phyloP scores from a whole-genome alignment of 2,329 filamentous ascomycete species.

The Zasmidium cellare region DNA sequence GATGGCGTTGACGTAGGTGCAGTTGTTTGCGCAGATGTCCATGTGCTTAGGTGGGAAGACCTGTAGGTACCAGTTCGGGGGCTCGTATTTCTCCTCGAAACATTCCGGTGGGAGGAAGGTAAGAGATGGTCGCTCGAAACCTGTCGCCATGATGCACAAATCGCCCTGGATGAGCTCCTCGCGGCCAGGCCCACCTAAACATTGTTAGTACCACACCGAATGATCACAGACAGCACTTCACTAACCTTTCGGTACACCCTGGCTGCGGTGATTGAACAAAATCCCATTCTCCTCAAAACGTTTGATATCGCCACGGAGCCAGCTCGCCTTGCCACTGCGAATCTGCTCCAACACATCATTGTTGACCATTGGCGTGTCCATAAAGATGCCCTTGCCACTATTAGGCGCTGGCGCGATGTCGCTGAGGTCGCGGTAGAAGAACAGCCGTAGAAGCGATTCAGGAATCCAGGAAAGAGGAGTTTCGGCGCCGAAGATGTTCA shows the following conservation, averaged over 20 bases:
- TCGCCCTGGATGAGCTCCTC: conserved; percentile 69
- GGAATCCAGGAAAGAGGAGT: conserved; percentile 76
- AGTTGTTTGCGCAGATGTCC: conserved; percentile 77
- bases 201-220: not conserved
- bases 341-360: conserved; percentile 76
- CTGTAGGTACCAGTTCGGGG: conserved; percentile 87
- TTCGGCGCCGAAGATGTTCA: conserved; percentile 73
- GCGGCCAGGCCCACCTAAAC: conserved; percentile 64
- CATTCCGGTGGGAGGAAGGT: conserved; percentile 71
- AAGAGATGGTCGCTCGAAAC: conserved; percentile 72
- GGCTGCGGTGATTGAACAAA: conserved; percentile 67
- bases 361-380: conserved; percentile 82
- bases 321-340: conserved; percentile 69
- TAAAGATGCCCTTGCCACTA: conserved; percentile 70
- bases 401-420: conserved; percentile 64
- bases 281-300: conserved; percentile 65
- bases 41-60: conserved; percentile 76
- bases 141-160: conserved; percentile 80
- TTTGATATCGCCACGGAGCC: conserved; percentile 79
- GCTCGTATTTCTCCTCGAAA: conserved; percentile 71
- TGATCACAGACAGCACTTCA: conserved; percentile 43
- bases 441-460: conserved; percentile 69
- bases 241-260: conserved; percentile 68
- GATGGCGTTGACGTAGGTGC: conserved; percentile 78
- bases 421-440: conserved; percentile 81